These are phyloP conservation scores for Fusarium protoensiforme DNA, from an alignment of 2,329 filamentous ascomycete genomes.

Conservation along the genomic window DNA sequence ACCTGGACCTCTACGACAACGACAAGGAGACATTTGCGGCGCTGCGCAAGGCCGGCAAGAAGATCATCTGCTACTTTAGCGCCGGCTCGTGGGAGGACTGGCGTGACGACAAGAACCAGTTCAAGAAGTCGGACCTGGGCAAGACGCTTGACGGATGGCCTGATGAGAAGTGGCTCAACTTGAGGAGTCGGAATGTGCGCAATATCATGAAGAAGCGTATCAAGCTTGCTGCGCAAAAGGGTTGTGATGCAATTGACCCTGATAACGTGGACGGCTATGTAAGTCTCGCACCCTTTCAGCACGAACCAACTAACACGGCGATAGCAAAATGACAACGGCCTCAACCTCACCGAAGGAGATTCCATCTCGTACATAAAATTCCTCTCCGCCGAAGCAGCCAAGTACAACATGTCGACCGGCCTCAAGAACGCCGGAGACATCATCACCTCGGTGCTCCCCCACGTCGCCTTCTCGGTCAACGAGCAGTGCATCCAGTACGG, in stretches of 20 bases:
- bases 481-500: slow-evolving; percentile 73
- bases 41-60: slow-evolving; percentile 66
- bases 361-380: slow-evolving; percentile 70
- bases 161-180: slow-evolving; percentile 74
- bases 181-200: slow-evolving; percentile 67
- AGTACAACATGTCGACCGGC: slow-evolving; percentile 69
- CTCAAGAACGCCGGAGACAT: slow-evolving; percentile 76
- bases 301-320: neutral
- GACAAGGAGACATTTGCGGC: slow-evolving; percentile 57
- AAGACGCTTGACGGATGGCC: slow-evolving; percentile 70
- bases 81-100: slow-evolving; percentile 75
- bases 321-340: slow-evolving; percentile 69
- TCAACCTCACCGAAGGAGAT: slow-evolving; percentile 66
- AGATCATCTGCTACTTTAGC: slow-evolving; percentile 81
- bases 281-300: slow-evolving; percentile 38
- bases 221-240: slow-evolving; percentile 67
- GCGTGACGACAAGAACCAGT: slow-evolving; percentile 67
- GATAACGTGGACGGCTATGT: slow-evolving; percentile 77
- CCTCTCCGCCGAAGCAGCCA: slow-evolving; percentile 65
- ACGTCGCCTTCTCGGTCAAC: slow-evolving; percentile 75
- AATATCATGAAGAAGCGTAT: slow-evolving; percentile 72
- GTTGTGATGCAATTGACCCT: slow-evolving; percentile 76
- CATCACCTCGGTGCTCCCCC: slow-evolving; percentile 57
- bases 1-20: slow-evolving; percentile 68
- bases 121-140: slow-evolving; percentile 67